Conservation (phyloP, 1,284 basidiomycete species). For the Ustilago vetiveriae region DNA sequence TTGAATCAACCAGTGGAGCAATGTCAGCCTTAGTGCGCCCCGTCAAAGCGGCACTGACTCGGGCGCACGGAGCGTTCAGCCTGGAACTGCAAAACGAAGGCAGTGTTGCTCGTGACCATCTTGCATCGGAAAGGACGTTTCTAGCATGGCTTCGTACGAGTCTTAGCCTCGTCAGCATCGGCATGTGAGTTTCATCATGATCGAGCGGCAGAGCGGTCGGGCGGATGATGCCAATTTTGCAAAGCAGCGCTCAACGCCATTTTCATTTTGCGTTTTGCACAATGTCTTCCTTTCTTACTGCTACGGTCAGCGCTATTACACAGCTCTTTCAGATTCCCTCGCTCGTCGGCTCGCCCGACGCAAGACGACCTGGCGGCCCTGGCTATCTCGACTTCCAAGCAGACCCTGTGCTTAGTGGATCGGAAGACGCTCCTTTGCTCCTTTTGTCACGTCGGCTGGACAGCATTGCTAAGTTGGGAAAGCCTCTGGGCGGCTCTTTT, state of each 20-base stretch:
- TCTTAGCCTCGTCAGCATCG: conserved; percentile 60
- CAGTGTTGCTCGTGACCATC: conserved; percentile 66
- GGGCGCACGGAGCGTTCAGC: conserved; percentile 26
- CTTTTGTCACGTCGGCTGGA: conserved; percentile 19
- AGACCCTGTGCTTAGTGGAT: conserved; percentile 3
- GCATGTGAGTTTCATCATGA: conserved; percentile 49
- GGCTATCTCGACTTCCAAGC: conserved; percentile 15
- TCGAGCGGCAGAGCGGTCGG: too few species aligned
- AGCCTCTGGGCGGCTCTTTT: conserved; percentile 57
- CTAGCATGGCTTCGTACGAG: conserved; percentile 67
- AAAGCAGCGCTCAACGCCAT: too few species aligned
- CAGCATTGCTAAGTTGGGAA: conserved; percentile 47
- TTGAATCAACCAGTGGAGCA: too few species aligned
- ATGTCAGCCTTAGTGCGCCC: conserved; percentile 35
- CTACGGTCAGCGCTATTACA: conserved; percentile 50
- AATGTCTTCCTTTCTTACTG: too few species aligned
- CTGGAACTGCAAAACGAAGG: conserved; percentile 62
- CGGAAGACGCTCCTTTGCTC: conserved; percentile 8
- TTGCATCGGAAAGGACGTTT: conserved; percentile 66
- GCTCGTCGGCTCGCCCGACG: conserved; percentile 22
- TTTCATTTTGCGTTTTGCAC: too few species aligned
- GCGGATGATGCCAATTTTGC: too few species aligned
- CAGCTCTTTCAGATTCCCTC: conserved; percentile 65
- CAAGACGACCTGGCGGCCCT: not conserved
- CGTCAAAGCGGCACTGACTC: conserved; percentile 14